Evolutionary conservation across 2,329 filamentous ascomycete species (phyloP).

Genomic region (Dactylonectria macrodidyma): DNA sequence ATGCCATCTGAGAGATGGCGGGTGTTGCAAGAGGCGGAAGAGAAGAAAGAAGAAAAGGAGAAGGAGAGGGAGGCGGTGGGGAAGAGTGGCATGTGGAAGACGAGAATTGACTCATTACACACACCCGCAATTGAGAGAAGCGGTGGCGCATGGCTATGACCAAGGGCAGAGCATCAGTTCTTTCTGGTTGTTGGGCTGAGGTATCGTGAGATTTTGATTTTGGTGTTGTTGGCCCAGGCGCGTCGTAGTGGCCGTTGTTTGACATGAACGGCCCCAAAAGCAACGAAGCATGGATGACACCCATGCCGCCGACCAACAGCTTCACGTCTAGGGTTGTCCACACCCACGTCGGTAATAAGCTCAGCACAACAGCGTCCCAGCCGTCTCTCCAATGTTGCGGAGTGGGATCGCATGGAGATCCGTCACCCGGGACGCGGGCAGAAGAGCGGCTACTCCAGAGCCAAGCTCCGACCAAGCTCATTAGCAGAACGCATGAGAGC

Average conservation of each 20-base stretch:
- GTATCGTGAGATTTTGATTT: conserved; percentile 28
- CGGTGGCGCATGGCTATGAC: background rate
- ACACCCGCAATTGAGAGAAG: background rate
- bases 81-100: background rate
- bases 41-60: background rate
- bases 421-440: conserved; percentile 3
- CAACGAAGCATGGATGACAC: conserved; percentile 20
- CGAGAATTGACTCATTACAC: background rate
- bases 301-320: conserved; percentile 15
- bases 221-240: conserved; percentile 19
- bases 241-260: conserved; percentile 11
- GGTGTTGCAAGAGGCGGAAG: background rate
- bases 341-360: conserved; percentile 21
- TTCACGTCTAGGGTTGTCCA: background rate
- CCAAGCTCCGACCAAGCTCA: conserved; percentile 16
- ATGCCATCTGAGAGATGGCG: conserved; percentile 1
- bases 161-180: background rate
- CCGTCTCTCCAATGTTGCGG: conserved; percentile 13
- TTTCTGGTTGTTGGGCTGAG: conserved; percentile 6
- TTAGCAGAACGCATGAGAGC: conserved; percentile 39
- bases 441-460: conserved; percentile 18
- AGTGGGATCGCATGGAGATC: conserved; percentile 21
- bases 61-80: background rate
- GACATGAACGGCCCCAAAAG: conserved; percentile 17
- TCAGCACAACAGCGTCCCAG: conserved; percentile 19